These are phyloP conservation scores for Bryum argenteum DNA, from an alignment of 225 moss, liverwort and hornwort genomes.

Conservation along the genomic window DNA sequence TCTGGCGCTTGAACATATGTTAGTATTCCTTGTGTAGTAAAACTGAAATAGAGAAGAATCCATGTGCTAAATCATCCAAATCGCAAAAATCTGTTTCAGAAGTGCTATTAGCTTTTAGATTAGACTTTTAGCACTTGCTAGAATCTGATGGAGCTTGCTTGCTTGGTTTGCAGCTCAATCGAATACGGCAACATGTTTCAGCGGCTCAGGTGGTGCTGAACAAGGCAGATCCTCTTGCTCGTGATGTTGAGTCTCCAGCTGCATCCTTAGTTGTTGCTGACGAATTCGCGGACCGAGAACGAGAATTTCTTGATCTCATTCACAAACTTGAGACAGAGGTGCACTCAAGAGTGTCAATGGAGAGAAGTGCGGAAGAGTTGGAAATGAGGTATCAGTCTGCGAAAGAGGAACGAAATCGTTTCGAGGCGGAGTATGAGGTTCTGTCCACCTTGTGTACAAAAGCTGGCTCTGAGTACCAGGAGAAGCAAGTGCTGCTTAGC, in stretches of 20 bases:
- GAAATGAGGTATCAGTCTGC: conserved; percentile 38
- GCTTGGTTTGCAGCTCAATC: conserved; percentile 50
- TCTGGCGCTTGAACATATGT: too few species aligned
- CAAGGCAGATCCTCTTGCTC: conserved; percentile 36
- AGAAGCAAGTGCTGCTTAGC: conserved; percentile 42
- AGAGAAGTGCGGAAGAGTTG: conserved; percentile 47
- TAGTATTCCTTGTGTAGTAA: neutral
- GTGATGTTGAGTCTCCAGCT: conserved; percentile 23
- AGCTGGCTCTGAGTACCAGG: conserved; percentile 43
- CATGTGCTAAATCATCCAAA: neutral
- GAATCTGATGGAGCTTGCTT: conserved; percentile 24
- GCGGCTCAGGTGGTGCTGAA: conserved; percentile 51
- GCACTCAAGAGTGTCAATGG: conserved; percentile 34
- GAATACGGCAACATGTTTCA: conserved; percentile 47
- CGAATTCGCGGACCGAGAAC: conserved; percentile 33
- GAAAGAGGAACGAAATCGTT: conserved; percentile 61
- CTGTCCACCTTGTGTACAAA: conserved; percentile 53
- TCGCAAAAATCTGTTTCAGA: neutral
- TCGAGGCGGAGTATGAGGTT: conserved; percentile 63
- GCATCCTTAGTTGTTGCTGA: conserved; percentile 20
- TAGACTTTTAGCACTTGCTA: neutral
- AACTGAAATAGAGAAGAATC: neutral
- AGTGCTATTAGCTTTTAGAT: neutral
- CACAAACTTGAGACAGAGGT: conserved; percentile 58
- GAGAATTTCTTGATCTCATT: conserved; percentile 31